Conservation (phyloP, 169 alveolate species). For the Cryptosporidium ryanae region DNA sequence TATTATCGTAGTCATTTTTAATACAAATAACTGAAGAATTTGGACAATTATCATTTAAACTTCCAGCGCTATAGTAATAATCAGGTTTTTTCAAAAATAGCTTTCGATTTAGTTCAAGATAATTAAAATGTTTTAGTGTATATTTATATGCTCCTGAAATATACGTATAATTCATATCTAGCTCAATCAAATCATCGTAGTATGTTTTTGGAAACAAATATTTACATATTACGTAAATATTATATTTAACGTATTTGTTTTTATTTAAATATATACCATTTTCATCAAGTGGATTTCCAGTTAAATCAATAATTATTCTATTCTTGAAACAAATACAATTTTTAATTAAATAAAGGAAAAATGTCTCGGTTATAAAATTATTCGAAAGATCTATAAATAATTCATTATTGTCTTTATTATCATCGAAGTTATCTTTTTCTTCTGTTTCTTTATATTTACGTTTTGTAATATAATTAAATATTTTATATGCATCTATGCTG, state of each 20-base stretch:
- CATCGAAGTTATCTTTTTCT: background rate
- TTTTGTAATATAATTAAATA: constrained; percentile 5
- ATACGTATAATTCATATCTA: background rate
- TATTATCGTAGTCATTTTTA: background rate
- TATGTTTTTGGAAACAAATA: constrained; percentile 23
- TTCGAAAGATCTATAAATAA: constrained; percentile 35
- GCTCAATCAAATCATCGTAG: constrained; percentile 2
- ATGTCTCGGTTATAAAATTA: constrained; percentile 14
- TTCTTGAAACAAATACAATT: background rate
- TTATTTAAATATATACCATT: background rate
- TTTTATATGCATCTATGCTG: background rate
- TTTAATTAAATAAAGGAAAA: background rate
- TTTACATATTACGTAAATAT: constrained; percentile 7
- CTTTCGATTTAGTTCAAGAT: too few relatives aligned
- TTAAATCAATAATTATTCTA: constrained; percentile 17
- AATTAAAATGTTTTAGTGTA: too few relatives aligned
- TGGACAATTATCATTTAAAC: background rate
- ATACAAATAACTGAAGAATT: background rate
- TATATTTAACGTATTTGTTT: background rate
- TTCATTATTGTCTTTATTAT: too few relatives aligned
- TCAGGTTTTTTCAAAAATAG: too few relatives aligned
- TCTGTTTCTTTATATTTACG: background rate
- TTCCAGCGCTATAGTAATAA: too few relatives aligned
- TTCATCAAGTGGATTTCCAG: constrained; percentile 49
- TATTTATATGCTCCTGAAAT: too few relatives aligned